These are phyloP conservation scores for Novymonas esmeraldas DNA, from an alignment of 208 protist genomes.

Conservation along the genomic window DNA sequence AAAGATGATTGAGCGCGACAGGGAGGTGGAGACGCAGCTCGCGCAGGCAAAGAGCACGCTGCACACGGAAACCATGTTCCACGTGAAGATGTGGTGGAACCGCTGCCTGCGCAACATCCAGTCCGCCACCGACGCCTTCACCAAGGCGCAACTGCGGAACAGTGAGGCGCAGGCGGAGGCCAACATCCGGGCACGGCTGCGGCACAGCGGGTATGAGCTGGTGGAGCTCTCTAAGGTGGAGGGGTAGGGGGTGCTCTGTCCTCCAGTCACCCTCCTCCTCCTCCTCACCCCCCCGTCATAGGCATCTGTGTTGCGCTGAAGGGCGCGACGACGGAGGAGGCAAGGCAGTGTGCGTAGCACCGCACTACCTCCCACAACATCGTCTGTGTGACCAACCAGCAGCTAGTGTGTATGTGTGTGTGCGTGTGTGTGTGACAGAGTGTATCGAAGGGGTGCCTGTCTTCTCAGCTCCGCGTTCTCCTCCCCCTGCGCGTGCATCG, in stretches of 20 bases:
- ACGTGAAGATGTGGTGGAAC: slow-evolving; percentile 90
- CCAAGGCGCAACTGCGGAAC: slow-evolving; percentile 32
- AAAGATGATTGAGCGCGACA: slow-evolving; percentile 64
- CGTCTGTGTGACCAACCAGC: too few species aligned
- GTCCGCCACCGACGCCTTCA: slow-evolving; percentile 45
- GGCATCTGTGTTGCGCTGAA: too few species aligned
- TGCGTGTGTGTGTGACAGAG: too few species aligned
- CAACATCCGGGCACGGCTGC: slow-evolving; percentile 58
- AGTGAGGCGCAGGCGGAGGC: slow-evolving; percentile 42
- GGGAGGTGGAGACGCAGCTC: slow-evolving; percentile 49
- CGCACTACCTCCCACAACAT: too few species aligned
- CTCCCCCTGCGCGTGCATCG: too few species aligned
- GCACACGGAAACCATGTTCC: slow-evolving; percentile 74
- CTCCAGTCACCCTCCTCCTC: neutral
- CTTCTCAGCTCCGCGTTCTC: too few species aligned
- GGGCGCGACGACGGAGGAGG: too few species aligned
- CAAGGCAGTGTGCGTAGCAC: too few species aligned
- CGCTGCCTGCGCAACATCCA: slow-evolving; percentile 73
- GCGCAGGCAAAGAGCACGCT: slow-evolving; percentile 59
- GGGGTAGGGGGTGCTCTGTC: neutral
- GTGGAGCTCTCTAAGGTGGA: slow-evolving; percentile 46
- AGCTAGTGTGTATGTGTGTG: too few species aligned
- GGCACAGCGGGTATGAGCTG: slow-evolving; percentile 62
- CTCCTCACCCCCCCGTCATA: too few species aligned
- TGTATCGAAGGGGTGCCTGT: too few species aligned